Evolutionary conservation across 108 stramenopile species (phyloP), one percentile per base, ranked within the genome.

Genomic region (Cyclotella baltica): DNA sequence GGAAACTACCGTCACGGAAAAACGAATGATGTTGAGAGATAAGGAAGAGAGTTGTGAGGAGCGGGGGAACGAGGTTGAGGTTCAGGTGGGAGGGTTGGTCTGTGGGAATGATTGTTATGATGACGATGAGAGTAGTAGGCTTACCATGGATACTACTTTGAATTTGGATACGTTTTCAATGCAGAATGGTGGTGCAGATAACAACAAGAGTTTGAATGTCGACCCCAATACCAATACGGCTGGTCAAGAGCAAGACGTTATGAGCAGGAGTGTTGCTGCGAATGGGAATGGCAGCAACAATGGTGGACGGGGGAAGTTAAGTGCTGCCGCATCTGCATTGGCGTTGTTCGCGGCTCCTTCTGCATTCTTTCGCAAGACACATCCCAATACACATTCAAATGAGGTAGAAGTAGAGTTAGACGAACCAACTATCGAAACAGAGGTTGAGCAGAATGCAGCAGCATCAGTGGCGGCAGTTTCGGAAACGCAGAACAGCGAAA

Each of bases 361-460:
- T 15, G 31, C 61, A 9, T 62, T 62, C 35, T 62, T 62, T 62
- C 61, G 61, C 31, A 62, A 62, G 61, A 62, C 61, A 33, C 16
- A 62, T 34, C 61, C 61, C 0, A 13, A 2, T 57, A n/a, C n/a
- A n/a, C 27, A 57, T 2, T 27, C 9, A 5, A 53, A 25, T 57
- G 55, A 25, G 22, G 23, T 57, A 18, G 27, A 13, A 2, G 6
- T n/a, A n/a, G n/a, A 16, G 18, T n/a, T 23, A 25, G 25, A 27
- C 55, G 22, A n/a, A 27, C 55, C 20, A 3, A 2, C 1, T 3
- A 4, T 23, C 1, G 11, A 22, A 2, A 56, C 11, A 23, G 55
- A n/a, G 5, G 25, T 11, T n/a, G 23, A n/a, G 1, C 1, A 25
- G 11, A 56, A 27, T 25, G 55, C 55, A 27, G 1, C 55, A 56